These are phyloP conservation scores for Amanita thiersii DNA, from an alignment of 768 basidiomycete species.

Conservation along the genomic window DNA sequence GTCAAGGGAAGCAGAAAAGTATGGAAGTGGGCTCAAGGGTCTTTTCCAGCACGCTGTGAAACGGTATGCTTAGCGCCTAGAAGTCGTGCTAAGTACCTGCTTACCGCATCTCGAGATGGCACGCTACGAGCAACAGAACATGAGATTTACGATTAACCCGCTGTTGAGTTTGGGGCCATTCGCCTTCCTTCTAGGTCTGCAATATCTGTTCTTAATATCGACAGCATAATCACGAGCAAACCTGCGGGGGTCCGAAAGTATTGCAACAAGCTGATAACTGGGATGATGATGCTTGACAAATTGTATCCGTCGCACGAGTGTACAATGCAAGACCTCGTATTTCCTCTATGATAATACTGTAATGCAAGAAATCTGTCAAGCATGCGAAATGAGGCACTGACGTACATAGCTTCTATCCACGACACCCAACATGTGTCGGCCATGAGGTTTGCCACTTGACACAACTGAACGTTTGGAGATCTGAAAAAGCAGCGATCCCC, in stretches of 20 bases:
- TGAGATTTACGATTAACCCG: conserved; percentile 81
- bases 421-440: too few relatives aligned
- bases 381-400: too few relatives aligned
- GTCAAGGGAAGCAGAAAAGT: conserved; percentile 71
- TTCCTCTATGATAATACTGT: too few relatives aligned
- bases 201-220: conserved; percentile 84
- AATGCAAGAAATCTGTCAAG: too few relatives aligned
- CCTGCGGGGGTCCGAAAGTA: conserved; percentile 82
- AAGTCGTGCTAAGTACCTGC: conserved; percentile 48
- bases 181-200: conserved; percentile 89
- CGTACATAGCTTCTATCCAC: too few relatives aligned
- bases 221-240: conserved; percentile 96
- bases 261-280: conserved; percentile 84
- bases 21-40: conserved; percentile 84
- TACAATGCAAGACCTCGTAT: too few relatives aligned
- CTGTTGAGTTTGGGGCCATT: conserved; percentile 86
- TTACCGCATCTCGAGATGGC: conserved; percentile 56
- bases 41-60: conserved; percentile 91
- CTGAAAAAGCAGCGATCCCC: too few relatives aligned
- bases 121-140: conserved; percentile 55
- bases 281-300: conserved; percentile 78
- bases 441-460: too few relatives aligned
- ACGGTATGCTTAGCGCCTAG: conserved; percentile 81
- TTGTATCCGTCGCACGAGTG: too few relatives aligned
- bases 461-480: too few relatives aligned